A percentile compares a stretch with the other conserved stretches of the same genome.
These are phyloP conservation scores for Clitoria ternatea DNA, from an alignment of 306 rosid species.

Conservation along the genomic window DNA sequence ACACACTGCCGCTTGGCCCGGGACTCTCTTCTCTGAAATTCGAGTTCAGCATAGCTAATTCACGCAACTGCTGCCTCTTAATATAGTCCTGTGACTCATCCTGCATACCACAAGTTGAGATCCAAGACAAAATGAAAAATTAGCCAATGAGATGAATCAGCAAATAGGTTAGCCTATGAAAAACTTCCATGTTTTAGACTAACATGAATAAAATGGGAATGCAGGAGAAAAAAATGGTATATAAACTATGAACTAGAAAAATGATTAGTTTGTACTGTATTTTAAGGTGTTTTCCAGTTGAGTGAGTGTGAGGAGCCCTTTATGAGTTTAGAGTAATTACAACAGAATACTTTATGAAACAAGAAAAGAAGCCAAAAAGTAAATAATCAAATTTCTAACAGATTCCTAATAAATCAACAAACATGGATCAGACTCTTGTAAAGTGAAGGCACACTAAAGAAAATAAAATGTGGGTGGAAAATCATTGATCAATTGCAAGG, in stretches of 20 bases:
- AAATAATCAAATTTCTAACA: background rate
- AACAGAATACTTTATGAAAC: background rate
- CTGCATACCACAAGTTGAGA: constrained; percentile 41
- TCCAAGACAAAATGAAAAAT: constrained; percentile 8
- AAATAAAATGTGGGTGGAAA: background rate
- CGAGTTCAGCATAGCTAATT: constrained; percentile 83
- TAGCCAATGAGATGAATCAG: background rate
- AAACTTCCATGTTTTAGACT: background rate
- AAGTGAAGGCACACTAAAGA: background rate
- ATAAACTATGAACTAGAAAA: background rate
- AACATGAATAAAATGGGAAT: constrained; percentile 1
- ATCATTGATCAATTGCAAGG: background rate
- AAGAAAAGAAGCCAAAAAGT: background rate
- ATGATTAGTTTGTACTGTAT: background rate
- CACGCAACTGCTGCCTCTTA: constrained; percentile 91
- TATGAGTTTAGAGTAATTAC: background rate
- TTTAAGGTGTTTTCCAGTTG: background rate
- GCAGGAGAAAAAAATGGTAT: background rate
- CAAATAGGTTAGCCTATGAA: background rate
- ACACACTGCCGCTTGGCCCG: constrained; percentile 82
- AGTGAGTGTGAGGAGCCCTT: background rate
- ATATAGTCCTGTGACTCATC: constrained; percentile 91
- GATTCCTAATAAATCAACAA: background rate
- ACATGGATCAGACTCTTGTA: constrained; percentile 4
- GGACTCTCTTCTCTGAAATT: constrained; percentile 93